These are phyloP conservation scores for Oryza longistaminata DNA, from an alignment of 176 grass and related monocot species.

Conservation along the genomic window DNA sequence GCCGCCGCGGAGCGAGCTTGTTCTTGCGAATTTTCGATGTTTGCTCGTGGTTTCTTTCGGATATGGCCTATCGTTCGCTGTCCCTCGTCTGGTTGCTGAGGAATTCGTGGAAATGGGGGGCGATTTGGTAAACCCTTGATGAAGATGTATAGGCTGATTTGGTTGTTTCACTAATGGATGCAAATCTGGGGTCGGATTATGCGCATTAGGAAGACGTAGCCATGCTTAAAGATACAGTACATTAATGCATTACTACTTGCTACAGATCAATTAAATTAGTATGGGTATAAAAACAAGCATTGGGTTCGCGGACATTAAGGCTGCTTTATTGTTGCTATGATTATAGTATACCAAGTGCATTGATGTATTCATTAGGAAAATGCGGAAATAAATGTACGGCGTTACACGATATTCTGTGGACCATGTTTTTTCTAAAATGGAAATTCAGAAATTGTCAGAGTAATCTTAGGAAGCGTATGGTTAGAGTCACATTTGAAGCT, in stretches of 20 bases:
- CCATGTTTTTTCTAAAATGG: neutral
- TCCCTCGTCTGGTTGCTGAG: neutral
- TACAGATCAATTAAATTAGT: neutral
- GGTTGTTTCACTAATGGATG: neutral
- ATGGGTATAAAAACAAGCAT: neutral
- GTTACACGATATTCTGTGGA: neutral
- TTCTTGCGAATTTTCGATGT: neutral
- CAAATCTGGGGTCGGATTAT: neutral
- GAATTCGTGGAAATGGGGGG: neutral
- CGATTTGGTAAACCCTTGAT: neutral
- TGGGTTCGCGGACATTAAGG: neutral
- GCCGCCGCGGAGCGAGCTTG: neutral
- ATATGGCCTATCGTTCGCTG: neutral
- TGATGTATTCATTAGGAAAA: neutral
- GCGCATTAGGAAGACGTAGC: neutral
- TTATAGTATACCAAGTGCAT: neutral
- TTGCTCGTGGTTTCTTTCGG: neutral
- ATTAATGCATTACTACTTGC: neutral
- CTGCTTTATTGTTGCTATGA: neutral
- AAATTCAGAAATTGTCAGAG: neutral
- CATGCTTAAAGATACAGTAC: neutral
- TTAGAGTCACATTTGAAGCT: neutral
- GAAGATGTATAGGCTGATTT: slow-evolving; percentile 1
- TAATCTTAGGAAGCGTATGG: neutral
- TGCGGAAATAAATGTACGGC: neutral